These are phyloP conservation scores for Syzygium aqueum DNA, from an alignment of 345 rosid genomes.

Conservation along the genomic window DNA sequence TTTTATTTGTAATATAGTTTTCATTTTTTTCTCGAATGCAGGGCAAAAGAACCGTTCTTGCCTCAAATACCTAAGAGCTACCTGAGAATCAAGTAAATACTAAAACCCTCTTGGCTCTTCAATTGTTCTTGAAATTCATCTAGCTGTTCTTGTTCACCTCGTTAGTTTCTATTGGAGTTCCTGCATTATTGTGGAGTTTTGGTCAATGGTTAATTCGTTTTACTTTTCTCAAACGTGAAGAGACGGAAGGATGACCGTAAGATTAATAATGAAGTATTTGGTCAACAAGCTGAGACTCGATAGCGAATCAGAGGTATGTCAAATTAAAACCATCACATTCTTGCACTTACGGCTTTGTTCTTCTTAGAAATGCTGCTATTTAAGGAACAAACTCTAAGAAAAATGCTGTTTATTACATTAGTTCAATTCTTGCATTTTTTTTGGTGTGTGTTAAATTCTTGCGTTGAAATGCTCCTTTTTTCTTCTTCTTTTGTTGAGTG, in stretches of 20 bases:
- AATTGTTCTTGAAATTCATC: background rate
- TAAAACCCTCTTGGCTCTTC: background rate
- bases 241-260: conserved; percentile 92
- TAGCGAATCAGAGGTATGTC: conserved; percentile 89
- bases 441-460: background rate
- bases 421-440: background rate
- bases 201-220: background rate
- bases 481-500: background rate
- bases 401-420: background rate
- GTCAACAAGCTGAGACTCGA: conserved; percentile 81
- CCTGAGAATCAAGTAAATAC: conserved; percentile 89
- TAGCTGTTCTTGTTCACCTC: background rate
- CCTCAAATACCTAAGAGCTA: conserved; percentile 95
- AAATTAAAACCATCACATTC: background rate
- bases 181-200: background rate
- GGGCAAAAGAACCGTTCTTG: conserved; percentile 75
- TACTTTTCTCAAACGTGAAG: conserved; percentile 20
- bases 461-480: background rate
- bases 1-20: background rate
- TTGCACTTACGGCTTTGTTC: conserved; percentile 2
- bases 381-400: background rate
- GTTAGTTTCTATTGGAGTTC: background rate
- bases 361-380: background rate
- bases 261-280: conserved; percentile 83
- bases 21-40: conserved; percentile 23